Base-by-base conservation (phyloP, 257 asterid species). In the Primulina huaijiensis region DNA sequence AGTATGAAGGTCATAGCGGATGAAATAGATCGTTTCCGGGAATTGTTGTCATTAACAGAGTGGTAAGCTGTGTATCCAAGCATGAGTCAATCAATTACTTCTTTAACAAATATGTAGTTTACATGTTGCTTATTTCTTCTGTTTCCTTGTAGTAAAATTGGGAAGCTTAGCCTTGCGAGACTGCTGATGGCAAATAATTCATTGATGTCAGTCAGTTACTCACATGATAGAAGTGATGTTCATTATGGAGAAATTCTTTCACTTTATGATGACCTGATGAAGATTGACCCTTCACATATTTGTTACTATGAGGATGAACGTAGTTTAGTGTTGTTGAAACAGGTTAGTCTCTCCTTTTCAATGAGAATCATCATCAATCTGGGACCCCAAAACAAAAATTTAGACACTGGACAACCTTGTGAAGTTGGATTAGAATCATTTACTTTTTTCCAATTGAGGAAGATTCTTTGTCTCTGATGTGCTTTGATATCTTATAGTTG, bases 111-210 rank as follows among this genome's bases (percentile, higher is more conserved):
- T 53, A 6, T 65, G 75, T 60, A 61, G 27, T 21, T 71, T 34
- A 8, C 59, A 50, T 60, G 7, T 30, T 53, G 71, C 34, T 85
- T 50, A 71, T 68, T 52, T 64, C 35, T 72, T 56, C 35, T 66
- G 7, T 23, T 67, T 74, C 64, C 38, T 69, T 68, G 78, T 78
- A 94, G 97, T 91, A 94, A 94, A 89, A 94, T 91, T 69, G 99
- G 96, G 57, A 91, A 94, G 78, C 92, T 94, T 68, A 88, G 90
- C 66, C 97, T 94, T 73, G 96, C 97, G 65, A 91, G 99, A 89
- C 83, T 91, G 64, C 68, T 88, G 87, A 84, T 74, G 87, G 96
- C 95, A 21, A 86, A 69, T 34, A 82, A 84, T 78, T 72, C 90
- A 38, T 69, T 91, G 79, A 66, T 77, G 75, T 81, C 87, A 65